Percentiles rank a stretch among this genome's conserved stretches.
These are phyloP conservation scores for Fraxinus albicans DNA, from an alignment of 305 asterid species.

Conservation along the genomic window DNA sequence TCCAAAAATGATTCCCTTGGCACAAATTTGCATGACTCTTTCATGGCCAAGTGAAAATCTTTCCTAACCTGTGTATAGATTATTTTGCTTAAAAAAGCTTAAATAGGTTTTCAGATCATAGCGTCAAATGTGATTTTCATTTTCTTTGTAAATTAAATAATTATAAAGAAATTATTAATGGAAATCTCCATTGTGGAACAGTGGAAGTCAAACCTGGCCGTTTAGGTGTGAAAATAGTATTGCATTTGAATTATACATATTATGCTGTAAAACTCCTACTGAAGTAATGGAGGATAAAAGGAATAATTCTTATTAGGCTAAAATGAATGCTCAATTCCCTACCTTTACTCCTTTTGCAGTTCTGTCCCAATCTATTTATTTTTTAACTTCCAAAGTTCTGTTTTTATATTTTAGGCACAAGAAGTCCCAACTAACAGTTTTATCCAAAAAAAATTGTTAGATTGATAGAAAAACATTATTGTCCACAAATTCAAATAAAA, in stretches of 20 bases:
- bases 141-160: not conserved
- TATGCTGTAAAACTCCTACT: not conserved
- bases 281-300: not conserved
- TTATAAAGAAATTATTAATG: not conserved
- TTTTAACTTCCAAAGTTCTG: not conserved
- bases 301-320: not conserved
- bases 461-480: not conserved
- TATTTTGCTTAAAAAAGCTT: not conserved
- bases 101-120: not conserved
- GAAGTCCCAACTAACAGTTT: not conserved
- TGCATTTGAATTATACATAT: not conserved
- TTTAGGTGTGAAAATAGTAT: not conserved
- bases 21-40: not conserved
- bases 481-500: not conserved
- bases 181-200: not conserved
- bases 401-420: not conserved
- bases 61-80: not conserved
- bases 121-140: not conserved
- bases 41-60: not conserved
- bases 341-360: not conserved
- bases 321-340: not conserved
- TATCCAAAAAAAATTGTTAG: not conserved
- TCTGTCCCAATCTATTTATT: not conserved
- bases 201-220: not conserved
- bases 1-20: not conserved